These are phyloP conservation scores for Backusella tuberculispora DNA, from an alignment of 192 early-diverging fungal species.

Conservation along the genomic window DNA sequence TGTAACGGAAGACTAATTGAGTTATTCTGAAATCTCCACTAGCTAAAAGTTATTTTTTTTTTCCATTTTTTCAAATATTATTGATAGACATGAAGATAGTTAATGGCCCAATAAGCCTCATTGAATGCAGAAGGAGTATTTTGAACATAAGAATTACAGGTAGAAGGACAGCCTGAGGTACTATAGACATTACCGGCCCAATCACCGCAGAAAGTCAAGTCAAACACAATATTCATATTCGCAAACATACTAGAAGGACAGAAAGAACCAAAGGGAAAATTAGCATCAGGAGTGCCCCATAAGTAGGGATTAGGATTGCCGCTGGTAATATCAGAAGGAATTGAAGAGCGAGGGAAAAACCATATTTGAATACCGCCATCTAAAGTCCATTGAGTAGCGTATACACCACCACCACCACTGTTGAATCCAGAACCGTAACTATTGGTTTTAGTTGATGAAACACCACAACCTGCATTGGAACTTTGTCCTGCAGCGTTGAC, in stretches of 20 bases:
- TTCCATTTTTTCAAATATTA: neutral
- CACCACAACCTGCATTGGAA: constrained; percentile 5
- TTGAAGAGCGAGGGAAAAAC: constrained; percentile 33
- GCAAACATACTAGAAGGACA: constrained; percentile 14
- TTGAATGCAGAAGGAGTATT: constrained; percentile 20
- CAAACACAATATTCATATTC: neutral
- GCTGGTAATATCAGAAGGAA: constrained; percentile 43
- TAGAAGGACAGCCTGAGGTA: constrained; percentile 18
- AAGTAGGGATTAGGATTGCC: constrained; percentile 39
- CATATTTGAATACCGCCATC: constrained; percentile 45
- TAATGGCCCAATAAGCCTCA: constrained; percentile 29
- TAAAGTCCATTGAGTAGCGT: constrained; percentile 38
- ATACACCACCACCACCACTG: constrained; percentile 44
- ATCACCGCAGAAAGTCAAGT: constrained; percentile 37
- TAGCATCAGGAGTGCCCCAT: constrained; percentile 33
- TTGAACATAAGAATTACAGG: constrained; percentile 25
- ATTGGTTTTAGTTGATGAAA: neutral
- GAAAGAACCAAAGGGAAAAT: constrained; percentile 18
- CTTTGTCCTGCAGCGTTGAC: constrained; percentile 9
- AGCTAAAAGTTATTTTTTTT: no score
- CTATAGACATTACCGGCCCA: constrained; percentile 34
- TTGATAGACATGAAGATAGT: constrained; percentile 30
- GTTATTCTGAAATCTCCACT: no score
- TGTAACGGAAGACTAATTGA: no score
- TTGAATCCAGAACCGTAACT: constrained; percentile 46